Base-by-base conservation (phyloP, 306 rosid species). In the Crotalaria pallida region DNA sequence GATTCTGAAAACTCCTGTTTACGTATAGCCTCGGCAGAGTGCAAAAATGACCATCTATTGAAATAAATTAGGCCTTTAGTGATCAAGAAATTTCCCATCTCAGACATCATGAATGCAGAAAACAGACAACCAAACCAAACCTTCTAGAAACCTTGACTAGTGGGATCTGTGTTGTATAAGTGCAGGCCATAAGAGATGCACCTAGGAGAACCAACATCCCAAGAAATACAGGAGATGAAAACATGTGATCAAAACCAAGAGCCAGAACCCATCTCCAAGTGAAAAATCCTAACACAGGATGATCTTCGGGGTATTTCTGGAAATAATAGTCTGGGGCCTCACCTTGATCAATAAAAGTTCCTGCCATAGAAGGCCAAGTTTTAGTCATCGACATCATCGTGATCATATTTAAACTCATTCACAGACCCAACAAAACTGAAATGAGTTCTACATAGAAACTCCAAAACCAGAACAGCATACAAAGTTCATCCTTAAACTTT, bases 201-300 rank as follows among this genome's bases (percentile, higher is more conserved):
- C 87, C 97, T 24, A 94, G 83, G 59, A 94, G 95, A 79, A 71
- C 80, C 84, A 90, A 78, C 62, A 86, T 69, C 41, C 79, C 86
- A 73, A 94, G 90, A 74, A 90, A 90, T 78, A 88, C 31, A 61
- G 96, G 90, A 23, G 97, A 86, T 2, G 97, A 71, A 86, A 22
- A 90, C 95, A 94, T 88, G 84, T 90, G 98, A 74, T 94, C 98
- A 84, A 94, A 88, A 31, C 98, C 98, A 70, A 88, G 90, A 19
- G 93, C 65, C 41, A 94, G 93, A 74, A 90, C 75, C 98, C 98
- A 94, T 90, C 92, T 90, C 98, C 97, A 90, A 53, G 90, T 87
- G 67, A 94, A 87, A 78, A 94, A 81, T 74, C 99, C 99, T 65
- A 89, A 72, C 16, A 87, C 71, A 1, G 99, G 97, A 65, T 84